Percentiles rank a stretch among this genome's conserved stretches.
Conservation (phyloP, 2,329 filamentous ascomycete genomes). For the Colletotrichum paranaense region DNA sequence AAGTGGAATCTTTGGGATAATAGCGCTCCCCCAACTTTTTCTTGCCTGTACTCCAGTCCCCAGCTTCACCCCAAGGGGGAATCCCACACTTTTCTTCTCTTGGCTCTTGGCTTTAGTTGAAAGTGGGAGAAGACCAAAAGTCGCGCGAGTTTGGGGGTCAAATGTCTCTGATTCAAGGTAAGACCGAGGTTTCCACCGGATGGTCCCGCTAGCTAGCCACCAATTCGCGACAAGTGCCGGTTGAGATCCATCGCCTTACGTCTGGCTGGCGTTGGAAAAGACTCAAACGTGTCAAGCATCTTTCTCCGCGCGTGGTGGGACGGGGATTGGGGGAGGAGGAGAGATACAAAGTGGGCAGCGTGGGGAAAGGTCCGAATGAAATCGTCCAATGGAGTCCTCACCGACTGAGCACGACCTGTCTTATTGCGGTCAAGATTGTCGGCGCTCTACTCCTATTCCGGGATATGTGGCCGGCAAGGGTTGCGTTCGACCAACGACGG, state of each 20-base stretch:
- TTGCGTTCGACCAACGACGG: background rate
- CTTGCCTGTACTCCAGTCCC: background rate
- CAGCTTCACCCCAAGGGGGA: constrained; percentile 29
- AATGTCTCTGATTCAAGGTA: constrained; percentile 1
- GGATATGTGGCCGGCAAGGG: constrained; percentile 12
- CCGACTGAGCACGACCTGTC: constrained; percentile 1
- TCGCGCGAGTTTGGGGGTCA: constrained; percentile 15
- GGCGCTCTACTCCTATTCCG: constrained; percentile 1
- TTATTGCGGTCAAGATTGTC: background rate
- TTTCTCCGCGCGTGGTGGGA: constrained; percentile 6
- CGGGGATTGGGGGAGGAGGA: background rate
- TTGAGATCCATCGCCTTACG: constrained; percentile 5
- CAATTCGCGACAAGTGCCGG: constrained; percentile 21
- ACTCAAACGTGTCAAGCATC: background rate
- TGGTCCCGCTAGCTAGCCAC: constrained; percentile 3
- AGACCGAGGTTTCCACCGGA: constrained; percentile 14
- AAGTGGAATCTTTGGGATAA: constrained; percentile 4
- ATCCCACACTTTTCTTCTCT: constrained; percentile 19
- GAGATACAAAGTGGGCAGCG: background rate
- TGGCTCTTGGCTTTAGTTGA: background rate
- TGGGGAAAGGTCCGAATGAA: constrained; percentile 9
- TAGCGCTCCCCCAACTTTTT: background rate
- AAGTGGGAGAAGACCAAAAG: background rate
- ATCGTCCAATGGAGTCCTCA: constrained; percentile 14
- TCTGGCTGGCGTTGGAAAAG: background rate